phyloP scores from a whole-genome alignment of 176 grass and related monocot genomes.

The Poa pratensis region DNA sequence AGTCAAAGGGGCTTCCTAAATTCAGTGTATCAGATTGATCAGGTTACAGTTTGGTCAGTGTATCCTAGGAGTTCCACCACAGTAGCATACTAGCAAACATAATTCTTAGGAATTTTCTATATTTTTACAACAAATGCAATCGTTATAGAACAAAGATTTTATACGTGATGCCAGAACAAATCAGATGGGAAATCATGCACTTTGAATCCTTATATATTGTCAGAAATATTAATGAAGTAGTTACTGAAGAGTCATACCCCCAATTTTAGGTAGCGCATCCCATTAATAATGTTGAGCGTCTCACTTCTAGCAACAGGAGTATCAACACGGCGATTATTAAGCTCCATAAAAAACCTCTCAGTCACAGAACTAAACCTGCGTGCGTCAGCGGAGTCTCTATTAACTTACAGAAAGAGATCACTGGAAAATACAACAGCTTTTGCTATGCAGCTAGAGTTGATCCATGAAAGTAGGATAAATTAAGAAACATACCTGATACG shows the following conservation, averaged over 20 bases:
- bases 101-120: constrained; percentile 19
- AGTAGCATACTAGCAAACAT: neutral
- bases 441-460: neutral
- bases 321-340: constrained; percentile 81
- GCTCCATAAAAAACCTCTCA: constrained; percentile 95
- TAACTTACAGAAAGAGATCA: constrained; percentile 38
- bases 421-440: neutral
- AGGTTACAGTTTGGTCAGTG: constrained; percentile 29
- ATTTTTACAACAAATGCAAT: neutral
- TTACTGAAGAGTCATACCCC: constrained; percentile 67
- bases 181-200: neutral
- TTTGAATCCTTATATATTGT: constrained; percentile 36
- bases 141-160: neutral
- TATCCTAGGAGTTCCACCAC: constrained; percentile 6
- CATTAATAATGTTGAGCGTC: constrained; percentile 95
- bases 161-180: constrained; percentile 4
- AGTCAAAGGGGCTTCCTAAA: neutral
- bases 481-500: constrained; percentile 74
- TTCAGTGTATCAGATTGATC: constrained; percentile 15
- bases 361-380: constrained; percentile 98
- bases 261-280: constrained; percentile 98
- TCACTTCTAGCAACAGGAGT: constrained; percentile 80
- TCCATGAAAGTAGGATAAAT: constrained; percentile 31
- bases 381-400: constrained; percentile 33
- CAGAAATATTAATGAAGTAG: constrained; percentile 19